Conservation (phyloP, 345 rosid species). For the Corchorus olitorius region DNA sequence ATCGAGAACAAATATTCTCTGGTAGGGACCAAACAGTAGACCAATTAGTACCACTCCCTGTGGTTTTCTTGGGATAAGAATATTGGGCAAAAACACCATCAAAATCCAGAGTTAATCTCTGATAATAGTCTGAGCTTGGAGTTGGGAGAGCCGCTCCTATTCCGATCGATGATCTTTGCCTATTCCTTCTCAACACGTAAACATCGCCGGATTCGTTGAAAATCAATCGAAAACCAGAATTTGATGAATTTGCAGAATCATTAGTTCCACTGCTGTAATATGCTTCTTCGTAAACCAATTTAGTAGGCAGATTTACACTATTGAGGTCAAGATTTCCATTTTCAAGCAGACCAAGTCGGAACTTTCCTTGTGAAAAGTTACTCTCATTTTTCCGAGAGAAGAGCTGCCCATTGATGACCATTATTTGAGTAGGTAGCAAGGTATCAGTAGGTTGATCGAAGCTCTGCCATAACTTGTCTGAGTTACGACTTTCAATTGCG, state of each 20-base stretch:
- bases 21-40: conserved; percentile 18
- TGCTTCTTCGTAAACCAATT: background rate
- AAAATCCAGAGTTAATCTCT: conserved; percentile 34
- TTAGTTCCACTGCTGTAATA: background rate
- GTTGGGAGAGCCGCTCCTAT: background rate
- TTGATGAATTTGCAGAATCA: background rate
- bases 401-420: background rate
- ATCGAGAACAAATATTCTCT: conserved; percentile 22
- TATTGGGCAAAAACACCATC: conserved; percentile 40
- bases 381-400: conserved; percentile 18
- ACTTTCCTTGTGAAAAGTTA: conserved; percentile 31
- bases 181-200: conserved; percentile 14
- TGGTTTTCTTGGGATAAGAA: conserved; percentile 21
- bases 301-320: conserved; percentile 21
- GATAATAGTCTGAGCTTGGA: conserved; percentile 15
- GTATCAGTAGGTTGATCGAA: conserved; percentile 37
- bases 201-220: conserved; percentile 22
- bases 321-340: conserved; percentile 19
- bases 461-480: conserved; percentile 32
- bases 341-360: conserved; percentile 15
- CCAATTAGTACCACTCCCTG: conserved; percentile 19
- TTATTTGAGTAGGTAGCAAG: conserved; percentile 29
- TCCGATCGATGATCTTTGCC: background rate
- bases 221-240: conserved; percentile 7
- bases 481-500: conserved; percentile 8